Percentiles rank a stretch among this genome's conserved stretches.
These are phyloP conservation scores for Pseudotsuga menziesii DNA, from an alignment of 75 land plant species.

Conservation along the genomic window DNA sequence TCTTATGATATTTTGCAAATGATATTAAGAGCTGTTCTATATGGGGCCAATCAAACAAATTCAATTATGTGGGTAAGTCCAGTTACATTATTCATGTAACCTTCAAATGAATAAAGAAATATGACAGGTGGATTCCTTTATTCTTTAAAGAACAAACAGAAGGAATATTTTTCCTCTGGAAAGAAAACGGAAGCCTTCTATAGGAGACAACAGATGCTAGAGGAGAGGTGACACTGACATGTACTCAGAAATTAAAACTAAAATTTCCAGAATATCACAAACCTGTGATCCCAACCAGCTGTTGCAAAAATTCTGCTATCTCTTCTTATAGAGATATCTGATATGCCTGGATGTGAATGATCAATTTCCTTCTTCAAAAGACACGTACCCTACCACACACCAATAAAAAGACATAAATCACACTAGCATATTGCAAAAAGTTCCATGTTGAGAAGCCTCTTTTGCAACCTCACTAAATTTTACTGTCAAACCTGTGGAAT, in stretches of 20 bases:
- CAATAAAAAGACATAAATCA: background rate
- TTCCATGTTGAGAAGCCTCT: background rate
- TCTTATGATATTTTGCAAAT: no score
- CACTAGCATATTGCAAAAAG: background rate
- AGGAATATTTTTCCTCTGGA: background rate
- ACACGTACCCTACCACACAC: constrained; percentile 39
- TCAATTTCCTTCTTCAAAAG: constrained; percentile 53
- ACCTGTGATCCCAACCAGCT: constrained; percentile 99
- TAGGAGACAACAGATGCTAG: background rate
- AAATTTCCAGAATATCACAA: constrained; percentile 5
- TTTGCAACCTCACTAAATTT: background rate
- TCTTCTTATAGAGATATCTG: constrained; percentile 56
- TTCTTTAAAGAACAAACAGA: background rate
- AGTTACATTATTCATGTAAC: background rate
- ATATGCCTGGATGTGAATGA: constrained; percentile 71
- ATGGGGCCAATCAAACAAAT: no score
- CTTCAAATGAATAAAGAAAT: background rate
- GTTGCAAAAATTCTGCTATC: constrained; percentile 88
- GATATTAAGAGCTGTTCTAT: no score
- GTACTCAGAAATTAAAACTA: background rate
- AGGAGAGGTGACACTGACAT: background rate
- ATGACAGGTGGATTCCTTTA: background rate
- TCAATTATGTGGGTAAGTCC: no score
- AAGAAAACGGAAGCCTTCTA: background rate
- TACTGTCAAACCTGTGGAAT: background rate